These are phyloP conservation scores for Leccinum aurantiacum DNA, from an alignment of 768 basidiomycete genomes.

Conservation along the genomic window DNA sequence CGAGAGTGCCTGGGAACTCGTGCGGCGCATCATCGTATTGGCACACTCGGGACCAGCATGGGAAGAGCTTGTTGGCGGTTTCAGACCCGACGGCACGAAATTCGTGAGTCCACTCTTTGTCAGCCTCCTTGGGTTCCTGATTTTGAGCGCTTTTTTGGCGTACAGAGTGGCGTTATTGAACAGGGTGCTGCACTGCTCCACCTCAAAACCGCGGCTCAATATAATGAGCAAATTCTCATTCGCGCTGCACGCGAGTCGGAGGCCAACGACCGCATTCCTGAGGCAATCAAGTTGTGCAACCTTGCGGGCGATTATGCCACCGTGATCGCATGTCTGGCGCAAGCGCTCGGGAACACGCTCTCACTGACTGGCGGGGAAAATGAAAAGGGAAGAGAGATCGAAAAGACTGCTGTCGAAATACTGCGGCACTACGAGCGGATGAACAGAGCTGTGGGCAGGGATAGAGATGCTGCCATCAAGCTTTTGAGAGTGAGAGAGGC, in stretches of 20 bases:
- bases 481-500: slow-evolving; percentile 82
- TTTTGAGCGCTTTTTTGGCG: background rate
- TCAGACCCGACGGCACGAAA: slow-evolving; percentile 84
- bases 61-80: slow-evolving; percentile 94
- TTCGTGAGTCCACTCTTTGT: slow-evolving; percentile 56
- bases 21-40: slow-evolving; percentile 73
- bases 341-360: slow-evolving; percentile 82
- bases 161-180: slow-evolving; percentile 83
- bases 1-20: slow-evolving; percentile 77
- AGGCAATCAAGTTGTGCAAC: slow-evolving; percentile 95
- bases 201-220: slow-evolving; percentile 62
- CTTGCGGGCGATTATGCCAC: slow-evolving; percentile 88
- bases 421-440: slow-evolving; percentile 77
- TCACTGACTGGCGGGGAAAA: slow-evolving; percentile 50
- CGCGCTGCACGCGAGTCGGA: slow-evolving; percentile 81
- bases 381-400: slow-evolving; percentile 65
- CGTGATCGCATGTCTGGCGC: slow-evolving; percentile 84
- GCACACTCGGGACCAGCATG: slow-evolving; percentile 79
- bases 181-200: slow-evolving; percentile 76
- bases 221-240: slow-evolving; percentile 80
- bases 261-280: slow-evolving; percentile 79
- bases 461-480: slow-evolving; percentile 70
- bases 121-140: background rate
- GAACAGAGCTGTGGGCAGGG: slow-evolving; percentile 69
- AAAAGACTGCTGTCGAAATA: slow-evolving; percentile 75